These are phyloP conservation scores for Xylaria sp. DNA, from an alignment of 2,329 filamentous ascomycete species.

Conservation along the genomic window DNA sequence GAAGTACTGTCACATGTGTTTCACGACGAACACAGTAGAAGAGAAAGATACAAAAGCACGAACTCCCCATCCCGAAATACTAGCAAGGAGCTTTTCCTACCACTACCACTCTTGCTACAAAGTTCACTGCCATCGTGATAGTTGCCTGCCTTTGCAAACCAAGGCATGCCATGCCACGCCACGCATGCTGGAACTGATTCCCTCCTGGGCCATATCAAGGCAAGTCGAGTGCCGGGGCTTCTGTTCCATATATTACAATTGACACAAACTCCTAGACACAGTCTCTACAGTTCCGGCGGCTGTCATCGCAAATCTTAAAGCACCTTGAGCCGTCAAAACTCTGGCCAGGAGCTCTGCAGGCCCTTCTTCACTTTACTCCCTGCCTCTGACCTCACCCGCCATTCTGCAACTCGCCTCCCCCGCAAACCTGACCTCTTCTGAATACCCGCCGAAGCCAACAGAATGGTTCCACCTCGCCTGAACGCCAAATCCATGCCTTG, in stretches of 20 bases:
- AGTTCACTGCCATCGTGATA: too few species aligned
- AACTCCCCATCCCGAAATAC: too few species aligned
- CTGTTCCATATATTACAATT: slow-evolving; percentile 15
- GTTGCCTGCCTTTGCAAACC: too few species aligned
- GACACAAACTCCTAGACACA: slow-evolving; percentile 18
- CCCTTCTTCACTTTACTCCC: background rate
- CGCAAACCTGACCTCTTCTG: slow-evolving; percentile 19
- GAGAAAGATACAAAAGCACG: too few species aligned
- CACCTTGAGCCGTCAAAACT: slow-evolving; percentile 3
- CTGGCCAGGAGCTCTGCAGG: slow-evolving; percentile 6
- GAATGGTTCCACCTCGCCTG: slow-evolving; percentile 22
- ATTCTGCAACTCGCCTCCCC: slow-evolving; percentile 12
- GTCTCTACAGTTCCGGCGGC: slow-evolving; percentile 10
- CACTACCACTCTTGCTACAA: too few species aligned
- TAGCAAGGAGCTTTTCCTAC: too few species aligned
- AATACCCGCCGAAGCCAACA: slow-evolving; percentile 21
- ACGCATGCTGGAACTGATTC: too few species aligned
- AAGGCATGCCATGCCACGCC: too few species aligned
- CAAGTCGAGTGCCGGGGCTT: background rate
- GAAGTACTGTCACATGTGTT: too few species aligned
- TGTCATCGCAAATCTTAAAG: slow-evolving; percentile 5
- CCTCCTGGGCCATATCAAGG: too few species aligned
- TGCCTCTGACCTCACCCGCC: slow-evolving; percentile 3
- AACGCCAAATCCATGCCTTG: slow-evolving; percentile 30
- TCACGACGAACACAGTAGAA: too few species aligned